Percentiles rank a stretch among this genome's conserved stretches.
Evolutionary conservation across 495 filamentous ascomycete species (phyloP).

Genomic region (Penicillium soppii): DNA sequence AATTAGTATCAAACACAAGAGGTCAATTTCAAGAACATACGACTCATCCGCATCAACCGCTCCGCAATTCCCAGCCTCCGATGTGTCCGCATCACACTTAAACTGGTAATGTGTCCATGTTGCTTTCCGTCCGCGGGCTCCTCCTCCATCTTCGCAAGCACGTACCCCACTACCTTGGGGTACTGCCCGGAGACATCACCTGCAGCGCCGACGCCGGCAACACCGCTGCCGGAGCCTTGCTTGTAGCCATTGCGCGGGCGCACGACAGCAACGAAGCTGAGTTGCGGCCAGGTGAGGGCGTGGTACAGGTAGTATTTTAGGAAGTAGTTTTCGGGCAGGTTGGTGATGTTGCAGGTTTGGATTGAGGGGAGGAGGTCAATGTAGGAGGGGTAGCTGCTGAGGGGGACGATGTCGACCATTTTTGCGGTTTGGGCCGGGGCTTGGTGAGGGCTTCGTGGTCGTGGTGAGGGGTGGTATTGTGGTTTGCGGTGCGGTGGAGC

Average conservation of each 20-base stretch:
- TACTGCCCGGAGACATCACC: constrained; percentile 66
- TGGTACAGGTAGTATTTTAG: constrained; percentile 99
- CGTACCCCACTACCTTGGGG: constrained; percentile 98
- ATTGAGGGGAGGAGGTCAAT: constrained; percentile 80
- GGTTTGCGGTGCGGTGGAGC: constrained; percentile 8
- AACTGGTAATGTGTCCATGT: constrained; percentile 93
- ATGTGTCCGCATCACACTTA: constrained; percentile 97
- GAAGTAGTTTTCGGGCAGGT: constrained; percentile 99
- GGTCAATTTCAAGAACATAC: constrained; percentile 54
- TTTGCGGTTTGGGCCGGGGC: constrained; percentile 13
- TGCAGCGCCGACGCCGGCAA: constrained; percentile 11
- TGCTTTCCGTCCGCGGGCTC: constrained; percentile 87
- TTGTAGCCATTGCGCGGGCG: constrained; percentile 63
- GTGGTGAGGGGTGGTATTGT: constrained; percentile 5
- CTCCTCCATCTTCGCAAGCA: constrained; percentile 99
- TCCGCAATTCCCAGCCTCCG: constrained; percentile 87
- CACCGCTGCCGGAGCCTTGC: constrained; percentile 3
- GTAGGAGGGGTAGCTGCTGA: constrained; percentile 49
- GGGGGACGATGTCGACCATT: constrained; percentile 54
- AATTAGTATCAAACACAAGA: constrained; percentile 1
- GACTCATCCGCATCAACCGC: constrained; percentile 93
- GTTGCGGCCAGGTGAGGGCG: constrained; percentile 94
- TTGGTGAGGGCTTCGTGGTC: not conserved
- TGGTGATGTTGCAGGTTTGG: constrained; percentile 97
- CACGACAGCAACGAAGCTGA: constrained; percentile 95